Base-by-base conservation (phyloP, 169 alveolate species). In the Eimeria brunetti region DNA sequence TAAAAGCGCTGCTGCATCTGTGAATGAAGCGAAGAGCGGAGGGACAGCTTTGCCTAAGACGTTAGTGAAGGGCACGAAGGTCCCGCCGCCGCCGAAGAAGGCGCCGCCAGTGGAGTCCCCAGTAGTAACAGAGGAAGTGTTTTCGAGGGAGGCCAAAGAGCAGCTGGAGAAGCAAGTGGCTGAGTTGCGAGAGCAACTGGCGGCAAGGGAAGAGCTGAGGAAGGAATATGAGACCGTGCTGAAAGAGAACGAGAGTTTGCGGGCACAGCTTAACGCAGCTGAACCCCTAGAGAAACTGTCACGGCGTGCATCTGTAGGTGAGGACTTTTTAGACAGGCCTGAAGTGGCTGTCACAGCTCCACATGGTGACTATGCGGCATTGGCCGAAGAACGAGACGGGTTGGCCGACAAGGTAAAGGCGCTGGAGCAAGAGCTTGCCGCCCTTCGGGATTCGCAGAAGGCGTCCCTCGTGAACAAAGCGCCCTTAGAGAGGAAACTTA, bases 31-130 rank as follows among this genome's bases (percentile, higher is more conserved):
- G 38, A 46, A 76, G 86, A 46, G 7, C 6, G 56, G 27, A 41
- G 56, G 44, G 62, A n/a, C 24, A 1, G 33, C 51, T 27, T 14
- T 56, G 62, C 51, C 89, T 1, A 81, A 81, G 89, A 36, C 71
- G 71, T 36, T 49, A 36, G 69, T 75, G 33, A 51, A 81, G 73
- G 89, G 36, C 18, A 81, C 56, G 49, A 81, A 81, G 89, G 89
- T 81, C 33, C 89, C 89, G 62, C 75, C 89, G 33, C 89, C 89
- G 58, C 89, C 89, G 51, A 81, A 81, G 49, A 81, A 81, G 89
- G 89, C 71, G 58, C 67, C 71, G 46, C 89, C 89, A 22, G 71
- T 56, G 56, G 89, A 81, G 71, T 27, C 73, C 46, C 71, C 51
- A 12, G 14, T 53, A 24, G 30, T 20, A 22, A 2, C 53, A 33